phyloP scores from a whole-genome alignment of 805 yeast species.

The Zygosaccharomyces bailii region DNA sequence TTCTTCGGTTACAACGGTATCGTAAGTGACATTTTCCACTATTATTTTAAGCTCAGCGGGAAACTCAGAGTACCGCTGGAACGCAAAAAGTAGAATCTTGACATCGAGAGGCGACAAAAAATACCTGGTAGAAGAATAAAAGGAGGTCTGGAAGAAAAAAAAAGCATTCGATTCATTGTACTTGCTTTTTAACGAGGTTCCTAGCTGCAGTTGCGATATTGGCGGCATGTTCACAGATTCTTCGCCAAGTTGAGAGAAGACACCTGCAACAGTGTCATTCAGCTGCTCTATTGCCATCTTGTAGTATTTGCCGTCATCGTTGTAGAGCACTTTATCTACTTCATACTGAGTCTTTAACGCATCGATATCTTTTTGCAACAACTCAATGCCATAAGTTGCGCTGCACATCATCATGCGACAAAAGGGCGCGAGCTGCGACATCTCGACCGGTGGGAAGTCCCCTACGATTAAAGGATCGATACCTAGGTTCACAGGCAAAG shows the following conservation, averaged over 20 bases:
- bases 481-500: conserved; percentile 49
- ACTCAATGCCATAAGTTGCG: conserved; percentile 46
- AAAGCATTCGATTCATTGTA: conserved; percentile 46
- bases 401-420: conserved; percentile 72
- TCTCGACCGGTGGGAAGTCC: conserved; percentile 55
- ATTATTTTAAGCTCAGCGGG: conserved; percentile 62
- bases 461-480: conserved; percentile 39
- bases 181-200: conserved; percentile 15
- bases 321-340: conserved; percentile 57
- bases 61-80: conserved; percentile 57
- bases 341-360: conserved; percentile 49
- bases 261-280: conserved; percentile 41
- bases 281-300: conserved; percentile 55
- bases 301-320: conserved; percentile 55
- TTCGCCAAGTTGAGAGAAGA: conserved; percentile 36
- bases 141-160: conserved; percentile 76
- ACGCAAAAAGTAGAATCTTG: conserved; percentile 61
- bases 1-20: conserved; percentile 59
- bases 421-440: conserved; percentile 43
- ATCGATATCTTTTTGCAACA: conserved; percentile 58
- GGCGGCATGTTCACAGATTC: conserved; percentile 17
- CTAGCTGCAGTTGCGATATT: conserved; percentile 8
- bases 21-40: conserved; percentile 69
- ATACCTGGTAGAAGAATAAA: conserved; percentile 60
- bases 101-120: conserved; percentile 78